A percentile compares a stretch with the other conserved stretches of the same genome.
phyloP scores from a whole-genome alignment of 768 basidiomycete genomes.

The Auricularia heimuer region DNA sequence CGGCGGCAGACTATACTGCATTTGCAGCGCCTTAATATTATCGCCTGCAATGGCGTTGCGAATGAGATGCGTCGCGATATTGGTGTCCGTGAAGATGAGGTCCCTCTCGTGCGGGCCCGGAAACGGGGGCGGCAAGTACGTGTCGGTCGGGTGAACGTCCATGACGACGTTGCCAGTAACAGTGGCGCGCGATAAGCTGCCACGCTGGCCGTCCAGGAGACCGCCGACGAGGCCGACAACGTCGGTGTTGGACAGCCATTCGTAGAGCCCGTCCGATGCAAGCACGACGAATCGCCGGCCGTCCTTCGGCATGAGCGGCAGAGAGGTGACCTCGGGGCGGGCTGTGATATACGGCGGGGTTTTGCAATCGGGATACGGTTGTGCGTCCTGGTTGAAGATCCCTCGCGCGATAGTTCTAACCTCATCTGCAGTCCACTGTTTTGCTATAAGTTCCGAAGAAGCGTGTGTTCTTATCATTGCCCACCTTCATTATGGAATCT shows the following conservation, averaged over 20 bases:
- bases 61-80: conserved; percentile 73
- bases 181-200: conserved; percentile 45
- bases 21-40: not conserved
- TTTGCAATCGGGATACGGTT: conserved; percentile 50
- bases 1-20: not conserved
- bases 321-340: conserved; percentile 68
- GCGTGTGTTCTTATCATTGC: conserved; percentile 13
- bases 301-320: conserved; percentile 31
- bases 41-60: conserved; percentile 84
- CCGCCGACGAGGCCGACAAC: conserved; percentile 82
- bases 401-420: not conserved
- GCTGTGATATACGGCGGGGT: conserved; percentile 90
- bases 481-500: conserved; percentile 82
- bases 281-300: conserved; percentile 71
- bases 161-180: conserved; percentile 25
- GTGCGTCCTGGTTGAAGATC: not conserved
- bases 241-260: conserved; percentile 58
- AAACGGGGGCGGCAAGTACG: conserved; percentile 27
- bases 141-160: conserved; percentile 28
- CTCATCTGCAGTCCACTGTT: not conserved
- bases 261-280: conserved; percentile 79
- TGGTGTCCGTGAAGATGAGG: conserved; percentile 47
- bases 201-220: conserved; percentile 62
- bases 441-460: not conserved
- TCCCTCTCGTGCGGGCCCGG: conserved; percentile 51